Base-by-base conservation (phyloP, 805 yeast genomes). In the Candida nitratophila region DNA sequence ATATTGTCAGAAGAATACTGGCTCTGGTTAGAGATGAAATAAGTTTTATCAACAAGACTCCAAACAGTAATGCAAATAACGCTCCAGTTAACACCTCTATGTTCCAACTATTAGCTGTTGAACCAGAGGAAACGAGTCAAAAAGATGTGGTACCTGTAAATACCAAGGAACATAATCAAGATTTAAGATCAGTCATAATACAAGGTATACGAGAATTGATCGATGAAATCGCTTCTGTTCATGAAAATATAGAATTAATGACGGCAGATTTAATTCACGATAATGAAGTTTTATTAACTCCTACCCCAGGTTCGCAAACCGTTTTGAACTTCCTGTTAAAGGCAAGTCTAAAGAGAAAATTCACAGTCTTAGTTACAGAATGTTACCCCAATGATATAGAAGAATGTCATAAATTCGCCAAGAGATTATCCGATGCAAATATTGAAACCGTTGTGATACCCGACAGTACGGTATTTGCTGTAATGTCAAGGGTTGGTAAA, bases 401-500 rank as follows among this genome's bases (percentile, higher is more conserved):
- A 21, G 70, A 70, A 20, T 87, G 97, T 1, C 95, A 87, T 55
- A 69, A 68, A 47, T 87, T 91, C 59, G 96, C 93, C 20, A 78
- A 79, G 54, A 77, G 76, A 44, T 73, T 93, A 50, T 83, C 95
- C 1, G 83, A 80, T 44, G 88, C 91, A 44, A 86, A 90, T 43
- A 87, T 93, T 39, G 95, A 89, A 50, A 83, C 96, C 1, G 85
- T 90, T 2, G 76, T 93, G 44, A 85, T 93, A 31, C 97, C 99
- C 1, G 99, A 93, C 60, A 76, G 95, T 5, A 84, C 95, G 22
- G 89, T 84, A 0, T 88, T 83, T 64, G 97, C 99, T 0, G 88
- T 93, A 39, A 93, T 93, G 98, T 86, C 96, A 33, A 73, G 96
- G 51, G 98, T 93, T 5, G 96, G 97, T 37, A 95, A 95, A 62